A percentile compares a stretch with the other conserved stretches of the same genome.
Evolutionary conservation across 1,284 basidiomycete species (phyloP).

Genomic region (Ceratobasidium sp.): DNA sequence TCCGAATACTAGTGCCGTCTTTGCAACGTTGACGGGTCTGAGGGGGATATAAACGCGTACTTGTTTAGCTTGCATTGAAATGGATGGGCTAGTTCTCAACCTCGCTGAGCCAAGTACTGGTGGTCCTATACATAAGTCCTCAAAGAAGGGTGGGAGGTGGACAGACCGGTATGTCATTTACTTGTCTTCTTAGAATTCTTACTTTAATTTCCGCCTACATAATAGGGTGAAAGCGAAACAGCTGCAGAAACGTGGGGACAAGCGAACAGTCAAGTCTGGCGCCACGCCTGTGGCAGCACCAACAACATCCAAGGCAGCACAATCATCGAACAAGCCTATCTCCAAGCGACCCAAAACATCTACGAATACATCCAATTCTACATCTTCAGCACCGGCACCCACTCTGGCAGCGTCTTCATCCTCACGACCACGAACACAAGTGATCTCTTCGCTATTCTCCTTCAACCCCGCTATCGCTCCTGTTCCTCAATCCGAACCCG

Average conservation of each 20-base stretch:
- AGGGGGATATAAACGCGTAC: not conserved
- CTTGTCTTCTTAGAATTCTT: slow-evolving; percentile 39
- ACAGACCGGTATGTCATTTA: slow-evolving; percentile 77
- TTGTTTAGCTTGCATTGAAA: not conserved
- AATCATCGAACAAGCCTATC: slow-evolving; percentile 8
- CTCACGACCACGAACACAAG: slow-evolving; percentile 67
- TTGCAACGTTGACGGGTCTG: not conserved
- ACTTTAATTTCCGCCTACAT: slow-evolving; percentile 50
- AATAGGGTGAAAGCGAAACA: slow-evolving; percentile 57
- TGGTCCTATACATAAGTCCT: slow-evolving; percentile 54
- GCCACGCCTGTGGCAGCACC: slow-evolving; percentile 14
- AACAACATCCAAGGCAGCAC: slow-evolving; percentile 40
- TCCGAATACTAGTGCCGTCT: not conserved
- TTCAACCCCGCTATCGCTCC: slow-evolving; percentile 75
- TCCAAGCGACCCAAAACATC: slow-evolving; percentile 3
- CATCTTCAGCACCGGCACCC: slow-evolving; percentile 17
- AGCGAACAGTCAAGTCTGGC: slow-evolving; percentile 45
- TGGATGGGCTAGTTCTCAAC: slow-evolving; percentile 76
- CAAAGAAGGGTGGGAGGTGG: slow-evolving; percentile 83
- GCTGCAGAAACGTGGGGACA: slow-evolving; percentile 41
- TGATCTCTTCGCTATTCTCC: slow-evolving; percentile 93
- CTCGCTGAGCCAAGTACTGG: slow-evolving; percentile 60
- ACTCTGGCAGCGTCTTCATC: slow-evolving; percentile 39
- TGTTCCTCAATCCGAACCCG: slow-evolving; percentile 49
- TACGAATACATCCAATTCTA: not conserved